Base-by-base conservation (phyloP, 1,284 basidiomycete species). In the Austroboletus niveus region DNA sequence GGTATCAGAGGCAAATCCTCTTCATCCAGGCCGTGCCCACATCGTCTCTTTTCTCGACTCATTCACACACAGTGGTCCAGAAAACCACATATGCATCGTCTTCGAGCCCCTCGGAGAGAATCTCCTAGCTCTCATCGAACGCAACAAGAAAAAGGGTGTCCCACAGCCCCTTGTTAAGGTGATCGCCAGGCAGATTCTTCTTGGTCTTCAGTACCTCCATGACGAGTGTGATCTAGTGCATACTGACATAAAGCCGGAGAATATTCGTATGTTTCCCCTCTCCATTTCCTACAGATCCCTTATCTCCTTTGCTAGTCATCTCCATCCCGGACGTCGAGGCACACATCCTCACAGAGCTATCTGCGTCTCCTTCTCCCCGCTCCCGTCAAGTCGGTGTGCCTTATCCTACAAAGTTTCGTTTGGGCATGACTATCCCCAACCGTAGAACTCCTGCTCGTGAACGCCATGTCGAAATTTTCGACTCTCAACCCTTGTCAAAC, bases 21-120 rank as follows among this genome's bases (percentile, higher is more conserved):
- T 71, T 4, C 89, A 91, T 65, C 80, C 78, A 8, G 89, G 90
- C 42, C 76, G 84, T 48, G 70, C 77, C 14, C 78, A 90, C 61
- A 81, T 94, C 54, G 91, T 95, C 53, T 87, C 89, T 22, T 89
- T 94, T 58, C 82, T 95, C 58, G 92, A 95, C 71, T 89, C 91
- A 39, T 95, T 95, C 69, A 78, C 80, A 5, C 85, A 89, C 61
- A 68, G 73, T 55, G 76, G 77, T 4, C 81, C 82, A 15, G 81
- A 85, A 56, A 83, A 84, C 8, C 92, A 95, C 66, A 82, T 95
- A 49, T 95, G 92, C 74, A 92, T 95, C 63, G 88, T 94, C 27
- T 93, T 94, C 59, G 93, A 95, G 70, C 92, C 93, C 1, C 80
- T 95, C 9, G 92, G 92, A 46, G 93, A 94, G 74, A 94, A 92